phyloP scores from a whole-genome alignment of 257 asterid genomes.

The Euphrasia confusa region DNA sequence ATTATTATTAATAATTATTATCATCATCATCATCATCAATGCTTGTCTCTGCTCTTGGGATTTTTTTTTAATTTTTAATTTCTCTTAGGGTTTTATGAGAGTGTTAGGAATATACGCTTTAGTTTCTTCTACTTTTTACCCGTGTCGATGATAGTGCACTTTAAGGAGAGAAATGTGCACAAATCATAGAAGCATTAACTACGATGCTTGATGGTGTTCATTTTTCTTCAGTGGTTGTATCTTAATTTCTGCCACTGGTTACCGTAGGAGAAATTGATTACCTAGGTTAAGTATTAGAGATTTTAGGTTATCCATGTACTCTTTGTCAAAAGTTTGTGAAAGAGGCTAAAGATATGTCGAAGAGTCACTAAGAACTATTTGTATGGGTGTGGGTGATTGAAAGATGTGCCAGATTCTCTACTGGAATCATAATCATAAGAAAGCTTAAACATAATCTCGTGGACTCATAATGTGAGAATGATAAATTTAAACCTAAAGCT shows the following conservation, averaged over 20 bases:
- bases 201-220: neutral
- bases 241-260: neutral
- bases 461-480: conserved; percentile 1
- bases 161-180: neutral
- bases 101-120: neutral
- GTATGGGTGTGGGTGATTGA: neutral
- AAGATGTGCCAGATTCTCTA: neutral
- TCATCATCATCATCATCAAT: neutral
- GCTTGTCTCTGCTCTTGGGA: conserved; percentile 6
- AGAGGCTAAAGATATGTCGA: neutral
- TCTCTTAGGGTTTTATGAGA: neutral
- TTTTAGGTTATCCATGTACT: neutral
- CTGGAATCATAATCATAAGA: conserved; percentile 13
- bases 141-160: neutral
- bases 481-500: conserved; percentile 11
- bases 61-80: neutral
- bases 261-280: neutral
- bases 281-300: neutral
- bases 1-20: neutral
- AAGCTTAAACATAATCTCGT: neutral
- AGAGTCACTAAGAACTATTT: neutral
- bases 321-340: neutral
- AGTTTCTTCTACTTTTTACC: conserved; percentile 1
- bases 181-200: neutral
- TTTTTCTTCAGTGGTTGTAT: conserved; percentile 13